A percentile compares a stretch with the other conserved stretches of the same genome.
Evolutionary conservation across 2,329 filamentous ascomycete species (phyloP).

Genomic region (Fonsecaea pedrosoi): DNA sequence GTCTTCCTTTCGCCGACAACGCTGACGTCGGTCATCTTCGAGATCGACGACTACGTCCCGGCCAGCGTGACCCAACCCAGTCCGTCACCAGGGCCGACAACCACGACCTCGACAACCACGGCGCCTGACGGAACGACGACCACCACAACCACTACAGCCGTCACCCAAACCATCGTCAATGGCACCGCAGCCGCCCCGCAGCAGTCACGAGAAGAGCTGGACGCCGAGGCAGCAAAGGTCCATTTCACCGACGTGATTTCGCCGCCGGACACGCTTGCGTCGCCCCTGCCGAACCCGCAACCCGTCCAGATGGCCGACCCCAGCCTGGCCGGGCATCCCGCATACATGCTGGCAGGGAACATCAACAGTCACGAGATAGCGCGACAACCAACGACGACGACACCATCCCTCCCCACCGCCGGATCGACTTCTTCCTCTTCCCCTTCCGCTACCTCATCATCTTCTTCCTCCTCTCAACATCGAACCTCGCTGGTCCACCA

Average conservation of each 20-base stretch:
- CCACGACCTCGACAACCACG: slow-evolving; percentile 11
- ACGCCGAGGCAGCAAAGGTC: slow-evolving; percentile 45
- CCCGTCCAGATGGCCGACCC: slow-evolving; percentile 19
- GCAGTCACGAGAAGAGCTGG: slow-evolving; percentile 1
- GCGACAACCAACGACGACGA: background rate
- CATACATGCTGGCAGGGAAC: slow-evolving; percentile 34
- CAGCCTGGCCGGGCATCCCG: slow-evolving; percentile 33
- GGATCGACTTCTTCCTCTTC: background rate
- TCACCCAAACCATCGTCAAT: slow-evolving; percentile 3
- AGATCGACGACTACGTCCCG: slow-evolving; percentile 81
- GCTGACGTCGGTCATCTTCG: slow-evolving; percentile 86
- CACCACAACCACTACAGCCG: slow-evolving; percentile 37
- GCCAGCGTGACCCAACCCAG: slow-evolving; percentile 17
- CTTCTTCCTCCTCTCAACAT: background rate
- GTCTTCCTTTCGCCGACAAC: slow-evolving; percentile 85
- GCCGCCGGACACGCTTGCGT: slow-evolving; percentile 39
- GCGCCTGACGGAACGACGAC: slow-evolving; percentile 20
- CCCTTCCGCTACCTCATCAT: no score
- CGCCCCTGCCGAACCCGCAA: slow-evolving; percentile 18
- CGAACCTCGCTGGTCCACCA: slow-evolving; percentile 56
- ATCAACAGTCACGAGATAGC: slow-evolving; percentile 32
- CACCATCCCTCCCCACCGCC: background rate
- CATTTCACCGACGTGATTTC: slow-evolving; percentile 58
- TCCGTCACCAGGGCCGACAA: slow-evolving; percentile 1
- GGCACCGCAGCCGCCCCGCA: background rate